Evolutionary conservation across 2,329 filamentous ascomycete genomes (phyloP), one percentile per base, ranked within the genome.

Genomic region (Fusarium scirpi): DNA sequence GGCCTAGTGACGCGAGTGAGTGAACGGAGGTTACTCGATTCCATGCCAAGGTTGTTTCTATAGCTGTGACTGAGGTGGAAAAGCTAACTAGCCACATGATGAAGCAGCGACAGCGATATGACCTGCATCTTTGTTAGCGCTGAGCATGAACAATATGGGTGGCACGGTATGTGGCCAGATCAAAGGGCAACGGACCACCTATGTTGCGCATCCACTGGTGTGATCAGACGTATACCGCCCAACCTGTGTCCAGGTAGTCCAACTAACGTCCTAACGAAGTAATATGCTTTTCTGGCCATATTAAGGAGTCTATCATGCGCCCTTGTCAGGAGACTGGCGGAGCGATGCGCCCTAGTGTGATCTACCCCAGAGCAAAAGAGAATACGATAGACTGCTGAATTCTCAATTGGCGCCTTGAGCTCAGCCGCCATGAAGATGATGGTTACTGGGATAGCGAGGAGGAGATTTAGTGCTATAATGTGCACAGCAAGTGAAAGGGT

Each of bases 261-360:
- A 5, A 2, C 16, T 16, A 5, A 0, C 15, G 0, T 0, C 5
- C 32, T 34, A 8, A 34, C 1, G 0, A 3, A 2, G 8, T 32
- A 32, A 32, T 32, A 32, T 32, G 15, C 1, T 16, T 1, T 4
- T 16, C 30, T 8, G 13, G 7, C 5, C 30, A 1, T 1, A 3
- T 5, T 7, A 7, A 15, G 5, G 1, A 6, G 8, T 3, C 30
- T 32, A 8, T 9, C 8, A 9, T 15, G 1, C 32, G 10, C 2
- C 4, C 15, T 16, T 5, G 1, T 0, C 15, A 34, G 15, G 15
- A 16, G 1, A 8, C 4, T 32, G 30, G 30, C 30, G 15, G n/a
- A n/a, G n/a, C n/a, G n/a, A n/a, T n/a, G n/a, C n/a, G n/a, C n/a
- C n/a, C n/a, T n/a, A n/a, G n/a, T n/a, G n/a, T n/a, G n/a, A n/a